Conservation (phyloP, 1,284 basidiomycete genomes). For the Spongispora temasekensis region DNA sequence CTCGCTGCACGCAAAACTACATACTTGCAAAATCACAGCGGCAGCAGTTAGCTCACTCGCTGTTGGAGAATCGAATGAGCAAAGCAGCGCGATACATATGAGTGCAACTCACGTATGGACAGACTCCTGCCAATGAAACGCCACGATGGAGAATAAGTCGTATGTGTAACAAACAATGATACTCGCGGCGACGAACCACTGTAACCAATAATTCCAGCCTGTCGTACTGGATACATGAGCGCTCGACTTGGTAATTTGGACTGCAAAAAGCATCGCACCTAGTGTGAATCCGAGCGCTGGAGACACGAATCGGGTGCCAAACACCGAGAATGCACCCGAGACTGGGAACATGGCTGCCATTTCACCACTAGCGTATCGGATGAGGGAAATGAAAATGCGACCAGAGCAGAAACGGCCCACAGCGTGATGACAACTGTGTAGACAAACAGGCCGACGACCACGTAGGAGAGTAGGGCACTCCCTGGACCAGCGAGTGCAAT, state of each 20-base stretch:
- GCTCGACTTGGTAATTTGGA: not conserved
- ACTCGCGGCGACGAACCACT: slow-evolving; percentile 52
- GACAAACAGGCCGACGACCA: slow-evolving; percentile 52
- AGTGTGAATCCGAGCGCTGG: slow-evolving; percentile 55
- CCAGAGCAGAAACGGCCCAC: slow-evolving; percentile 28
- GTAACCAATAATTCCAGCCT: slow-evolving; percentile 60
- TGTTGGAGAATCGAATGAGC: slow-evolving; percentile 13
- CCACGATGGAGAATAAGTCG: no score
- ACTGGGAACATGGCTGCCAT: slow-evolving; percentile 48
- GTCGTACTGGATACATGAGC: slow-evolving; percentile 1
- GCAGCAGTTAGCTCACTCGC: slow-evolving; percentile 48
- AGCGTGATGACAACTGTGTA: slow-evolving; percentile 54
- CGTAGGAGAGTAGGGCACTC: slow-evolving; percentile 51
- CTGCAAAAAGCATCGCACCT: slow-evolving; percentile 22
- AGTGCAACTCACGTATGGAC: slow-evolving; percentile 39
- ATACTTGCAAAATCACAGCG: slow-evolving; percentile 43
- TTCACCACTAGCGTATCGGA: slow-evolving; percentile 35
- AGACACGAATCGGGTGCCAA: slow-evolving; percentile 49
- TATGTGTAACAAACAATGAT: no score
- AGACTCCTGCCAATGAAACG: slow-evolving; percentile 34
- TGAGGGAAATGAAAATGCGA: not conserved
- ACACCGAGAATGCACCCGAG: slow-evolving; percentile 53
- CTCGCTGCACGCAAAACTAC: not conserved
- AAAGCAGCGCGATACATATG: not conserved
- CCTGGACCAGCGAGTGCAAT: slow-evolving; percentile 49